Percentiles rank a stretch among this genome's conserved stretches.
phyloP scores from a whole-genome alignment of 768 basidiomycete species.

The Lentinula sp. region DNA sequence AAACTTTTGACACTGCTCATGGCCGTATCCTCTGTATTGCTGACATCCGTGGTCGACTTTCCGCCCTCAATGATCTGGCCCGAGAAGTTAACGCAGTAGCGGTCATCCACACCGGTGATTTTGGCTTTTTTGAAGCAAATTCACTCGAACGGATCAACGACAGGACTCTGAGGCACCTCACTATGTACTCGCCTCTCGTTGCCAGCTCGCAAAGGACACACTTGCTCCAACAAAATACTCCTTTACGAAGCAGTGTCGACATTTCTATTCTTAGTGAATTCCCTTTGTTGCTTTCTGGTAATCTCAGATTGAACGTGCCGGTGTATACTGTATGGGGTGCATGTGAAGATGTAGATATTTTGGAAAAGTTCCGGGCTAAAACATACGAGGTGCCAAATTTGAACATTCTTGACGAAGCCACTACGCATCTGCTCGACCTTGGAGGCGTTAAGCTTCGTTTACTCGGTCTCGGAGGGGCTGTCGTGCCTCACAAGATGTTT shows the following conservation, averaged over 20 bases:
- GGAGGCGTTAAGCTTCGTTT: slow-evolving; percentile 91
- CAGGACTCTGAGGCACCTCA: slow-evolving; percentile 91
- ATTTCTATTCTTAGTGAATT: slow-evolving; percentile 89
- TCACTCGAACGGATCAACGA: slow-evolving; percentile 91
- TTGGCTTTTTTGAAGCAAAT: slow-evolving; percentile 90
- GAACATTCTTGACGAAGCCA: slow-evolving; percentile 90
- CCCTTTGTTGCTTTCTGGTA: slow-evolving; percentile 82
- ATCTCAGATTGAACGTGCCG: slow-evolving; percentile 86
- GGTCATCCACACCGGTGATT: slow-evolving; percentile 97
- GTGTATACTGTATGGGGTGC: slow-evolving; percentile 97
- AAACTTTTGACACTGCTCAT: slow-evolving; percentile 69
- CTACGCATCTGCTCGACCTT: slow-evolving; percentile 86
- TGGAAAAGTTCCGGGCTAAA: slow-evolving; percentile 88
- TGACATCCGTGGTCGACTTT: slow-evolving; percentile 85
- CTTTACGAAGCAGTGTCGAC: slow-evolving; percentile 70
- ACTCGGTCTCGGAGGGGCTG: slow-evolving; percentile 93
- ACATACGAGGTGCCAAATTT: slow-evolving; percentile 85
- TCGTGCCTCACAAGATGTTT: slow-evolving; percentile 93
- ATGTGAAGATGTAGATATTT: slow-evolving; percentile 88
- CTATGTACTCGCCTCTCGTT: slow-evolving; percentile 94
- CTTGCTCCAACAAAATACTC: slow-evolving; percentile 68
- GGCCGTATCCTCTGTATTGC: slow-evolving; percentile 93
- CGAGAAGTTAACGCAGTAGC: slow-evolving; percentile 84
- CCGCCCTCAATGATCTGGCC: slow-evolving; percentile 86
- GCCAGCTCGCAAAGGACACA: slow-evolving; percentile 74